Evolutionary conservation across 371 early-diverging fungal genomes (phyloP).

Genomic region (Zychaea mexicana): DNA sequence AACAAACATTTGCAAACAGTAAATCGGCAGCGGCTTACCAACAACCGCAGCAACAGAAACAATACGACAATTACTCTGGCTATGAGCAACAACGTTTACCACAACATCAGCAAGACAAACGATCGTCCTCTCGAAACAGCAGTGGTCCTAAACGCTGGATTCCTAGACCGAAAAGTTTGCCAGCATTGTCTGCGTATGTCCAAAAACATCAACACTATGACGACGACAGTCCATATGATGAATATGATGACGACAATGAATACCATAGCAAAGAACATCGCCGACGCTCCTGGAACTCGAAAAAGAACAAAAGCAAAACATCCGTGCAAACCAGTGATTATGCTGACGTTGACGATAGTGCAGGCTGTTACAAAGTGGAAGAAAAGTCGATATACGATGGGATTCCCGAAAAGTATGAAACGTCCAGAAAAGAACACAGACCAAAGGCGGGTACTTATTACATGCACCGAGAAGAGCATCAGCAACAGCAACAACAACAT

Average conservation of each 20-base stretch:
- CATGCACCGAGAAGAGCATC: too few species aligned
- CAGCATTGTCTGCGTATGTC: neutral
- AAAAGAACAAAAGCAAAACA: neutral
- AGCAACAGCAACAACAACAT: neutral
- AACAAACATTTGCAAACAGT: conserved; percentile 10
- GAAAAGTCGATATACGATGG: neutral
- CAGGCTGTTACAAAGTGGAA: neutral
- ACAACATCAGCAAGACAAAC: neutral
- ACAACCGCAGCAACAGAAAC: conserved; percentile 1
- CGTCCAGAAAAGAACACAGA: neutral
- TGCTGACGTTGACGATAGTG: neutral
- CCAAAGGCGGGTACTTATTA: too few species aligned
- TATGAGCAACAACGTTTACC: neutral
- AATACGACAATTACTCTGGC: neutral
- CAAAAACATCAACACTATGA: neutral
- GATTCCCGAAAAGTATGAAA: neutral
- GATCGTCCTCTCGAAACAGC: neutral
- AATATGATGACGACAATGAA: neutral
- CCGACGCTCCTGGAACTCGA: neutral
- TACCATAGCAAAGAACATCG: neutral
- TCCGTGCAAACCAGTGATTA: neutral
- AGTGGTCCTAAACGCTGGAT: conserved; percentile 2
- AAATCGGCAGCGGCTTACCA: too few species aligned
- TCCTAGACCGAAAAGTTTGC: conserved; percentile 12
- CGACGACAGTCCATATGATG: neutral